Base-by-base conservation (phyloP, 192 early-diverging fungal species). In the Chytriomyces sp. region DNA sequence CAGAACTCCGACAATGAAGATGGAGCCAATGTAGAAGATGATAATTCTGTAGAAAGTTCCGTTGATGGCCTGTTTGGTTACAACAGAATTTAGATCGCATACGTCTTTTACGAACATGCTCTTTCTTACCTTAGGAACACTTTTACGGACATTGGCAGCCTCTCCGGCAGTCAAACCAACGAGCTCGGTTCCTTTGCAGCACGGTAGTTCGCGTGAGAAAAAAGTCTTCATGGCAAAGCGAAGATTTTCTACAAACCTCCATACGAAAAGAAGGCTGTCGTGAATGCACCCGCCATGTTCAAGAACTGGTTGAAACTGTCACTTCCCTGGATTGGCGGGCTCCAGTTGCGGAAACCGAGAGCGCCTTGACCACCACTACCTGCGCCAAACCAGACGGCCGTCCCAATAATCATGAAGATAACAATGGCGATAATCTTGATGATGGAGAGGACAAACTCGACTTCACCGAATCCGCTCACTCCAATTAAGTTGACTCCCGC, bases 121-220 rank as follows among this genome's bases (percentile, higher is more conserved):
- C n/a, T n/a, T n/a, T n/a, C n/a, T n/a, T n/a, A n/a, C n/a, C 64
- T 72, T 72, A 32, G 72, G 72, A 4, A 73, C 54, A 12, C 19
- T 26, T 39, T 88, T 89, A 14, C 83, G 80, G 22, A 93, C 93
- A 79, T 96, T 96, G 22, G 86, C 85, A 38, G 90, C 88, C 78
- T 96, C 95, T 75, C 93, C 95, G 33, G 93, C 93, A 19, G 95
- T 93, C 69, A 96, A 84, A 59, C 93, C 95, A 39, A 96, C 88
- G 8, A 96, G 80, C 88, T 70, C 68, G 4, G 68, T 70, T 38
- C 68, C n/a, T n/a, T n/a, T n/a, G n/a, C n/a, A n/a, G n/a, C n/a
- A n/a, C n/a, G n/a, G n/a, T n/a, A n/a, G n/a, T n/a, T n/a, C n/a
- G n/a, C n/a, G n/a, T n/a, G n/a, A n/a, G n/a, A n/a, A n/a, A n/a